Base-by-base conservation (phyloP, 129 eudicot genomes). In the Flaveria brownii region DNA sequence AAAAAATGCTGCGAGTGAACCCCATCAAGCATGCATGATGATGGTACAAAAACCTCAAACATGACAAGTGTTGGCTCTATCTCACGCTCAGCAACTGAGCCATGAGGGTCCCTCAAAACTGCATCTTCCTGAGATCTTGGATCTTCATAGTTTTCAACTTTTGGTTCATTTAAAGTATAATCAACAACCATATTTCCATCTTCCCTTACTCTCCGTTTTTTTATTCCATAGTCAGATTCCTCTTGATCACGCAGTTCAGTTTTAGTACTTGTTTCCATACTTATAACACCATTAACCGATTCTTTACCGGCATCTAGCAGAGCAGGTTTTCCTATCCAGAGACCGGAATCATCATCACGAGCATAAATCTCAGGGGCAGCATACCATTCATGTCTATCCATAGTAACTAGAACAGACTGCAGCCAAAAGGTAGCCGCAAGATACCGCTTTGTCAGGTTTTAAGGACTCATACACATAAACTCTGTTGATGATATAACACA, bases 41-140 rank as follows among this genome's bases (percentile, higher is more conserved):
- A 83, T 36, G 98, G 98, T 67, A 93, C 92, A 78, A 88, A 88
- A 87, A 93, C 98, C 98, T 90, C 98, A 80, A 93, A 82, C 98
- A 93, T 88, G 71, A 93, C 98, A 68, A 93, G 96, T 68, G 96
- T 82, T 15, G 97, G 97, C 84, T 93, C 98, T 56, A 93, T 80
- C 69, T 78, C 89, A 82, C 90, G 85, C 84, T 93, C 98, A 65
- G 98, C 92, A 59, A 85, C 81, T 9, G 91, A 93, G 67, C 92
- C 92, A 77, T 88, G 88, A 82, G 68, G 57, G 36, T 87, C 96
- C 50, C 77, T 71, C 74, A 67, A 45, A 69, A 72, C 81, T 7
- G 88, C 82, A 82, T 86, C 87, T 25, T 82, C 85, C 42, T 70
- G 82, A 54, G 82, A 33, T 67, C 80, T 78, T 30, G 85, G 56